These are phyloP conservation scores for Meyerozyma guilliermondii DNA, from an alignment of 1,139 yeast species.

Conservation along the genomic window DNA sequence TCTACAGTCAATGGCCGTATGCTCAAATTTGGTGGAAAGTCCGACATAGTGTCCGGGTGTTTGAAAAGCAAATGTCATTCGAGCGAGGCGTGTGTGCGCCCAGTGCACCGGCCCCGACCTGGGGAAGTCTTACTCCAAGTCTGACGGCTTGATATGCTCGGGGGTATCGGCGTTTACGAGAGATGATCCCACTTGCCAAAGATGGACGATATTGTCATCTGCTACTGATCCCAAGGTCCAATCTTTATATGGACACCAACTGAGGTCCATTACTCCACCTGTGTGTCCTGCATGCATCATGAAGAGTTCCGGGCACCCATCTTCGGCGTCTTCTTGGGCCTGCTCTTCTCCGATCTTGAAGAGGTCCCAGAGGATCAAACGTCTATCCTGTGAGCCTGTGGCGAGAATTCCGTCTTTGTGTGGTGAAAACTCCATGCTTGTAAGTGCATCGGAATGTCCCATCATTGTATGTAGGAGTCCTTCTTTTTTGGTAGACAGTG, in stretches of 20 bases:
- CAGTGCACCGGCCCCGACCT: not conserved
- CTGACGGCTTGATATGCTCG: conserved; percentile 15
- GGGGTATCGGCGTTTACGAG: conserved; percentile 36
- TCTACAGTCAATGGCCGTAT: conserved; percentile 75
- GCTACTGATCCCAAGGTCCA: conserved; percentile 74
- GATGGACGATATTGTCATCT: conserved; percentile 71
- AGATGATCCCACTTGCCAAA: conserved; percentile 63
- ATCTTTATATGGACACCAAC: conserved; percentile 64
- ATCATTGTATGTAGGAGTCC: conserved; percentile 60
- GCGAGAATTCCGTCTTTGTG: conserved; percentile 68
- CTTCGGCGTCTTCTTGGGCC: conserved; percentile 73
- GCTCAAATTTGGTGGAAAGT: conserved; percentile 57
- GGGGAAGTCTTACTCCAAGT: conserved; percentile 16
- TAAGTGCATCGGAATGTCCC: conserved; percentile 71
- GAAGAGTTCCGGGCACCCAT: conserved; percentile 74
- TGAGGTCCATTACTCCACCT: conserved; percentile 66
- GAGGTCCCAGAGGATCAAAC: conserved; percentile 72
- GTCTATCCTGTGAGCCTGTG: conserved; percentile 66
- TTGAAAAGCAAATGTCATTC: not conserved
- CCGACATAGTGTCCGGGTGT: conserved; percentile 8
- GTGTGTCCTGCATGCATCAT: conserved; percentile 91
- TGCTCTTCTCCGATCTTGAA: conserved; percentile 73
- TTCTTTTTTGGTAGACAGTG: conserved; percentile 15
- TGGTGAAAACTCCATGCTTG: conserved; percentile 68
- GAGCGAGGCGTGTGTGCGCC: not conserved